phyloP scores from a whole-genome alignment of 176 grass and related monocot genomes.

The Ananas comosus region DNA sequence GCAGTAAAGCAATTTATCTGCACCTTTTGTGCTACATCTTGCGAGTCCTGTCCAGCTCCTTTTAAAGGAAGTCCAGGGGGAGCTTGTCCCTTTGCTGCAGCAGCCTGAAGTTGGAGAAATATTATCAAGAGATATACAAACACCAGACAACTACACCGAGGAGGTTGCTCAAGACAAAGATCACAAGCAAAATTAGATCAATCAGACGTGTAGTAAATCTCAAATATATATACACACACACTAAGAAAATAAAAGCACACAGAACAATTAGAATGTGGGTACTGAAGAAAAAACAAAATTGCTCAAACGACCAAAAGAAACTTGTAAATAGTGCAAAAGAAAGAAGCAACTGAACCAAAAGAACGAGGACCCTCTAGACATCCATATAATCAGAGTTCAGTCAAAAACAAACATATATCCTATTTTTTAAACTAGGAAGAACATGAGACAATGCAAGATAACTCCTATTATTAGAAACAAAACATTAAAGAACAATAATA shows the following conservation, averaged over 20 bases:
- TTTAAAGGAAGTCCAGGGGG: constrained; percentile 83
- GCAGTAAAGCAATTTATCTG: constrained; percentile 8
- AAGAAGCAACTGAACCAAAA: no score
- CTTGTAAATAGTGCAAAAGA: no score
- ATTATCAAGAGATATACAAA: not conserved
- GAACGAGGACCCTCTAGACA: no score
- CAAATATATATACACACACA: no score
- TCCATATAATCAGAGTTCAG: not conserved
- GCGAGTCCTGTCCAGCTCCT: constrained; percentile 59
- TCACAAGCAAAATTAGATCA: not conserved
- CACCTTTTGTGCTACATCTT: constrained; percentile 60
- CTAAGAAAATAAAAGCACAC: no score
- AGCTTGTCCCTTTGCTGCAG: constrained; percentile 76
- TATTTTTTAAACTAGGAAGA: not conserved
- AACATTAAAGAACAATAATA: no score
- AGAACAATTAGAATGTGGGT: no score
- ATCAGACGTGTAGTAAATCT: not conserved
- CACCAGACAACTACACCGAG: not conserved
- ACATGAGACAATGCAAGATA: not conserved
- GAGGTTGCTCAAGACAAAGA: not conserved
- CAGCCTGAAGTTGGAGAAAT: constrained; percentile 44
- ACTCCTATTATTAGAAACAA: not conserved
- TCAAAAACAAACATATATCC: not conserved
- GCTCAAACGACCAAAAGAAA: no score
- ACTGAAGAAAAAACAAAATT: no score